phyloP scores from a whole-genome alignment of 345 rosid species.

The Gossypium herbaceum region DNA sequence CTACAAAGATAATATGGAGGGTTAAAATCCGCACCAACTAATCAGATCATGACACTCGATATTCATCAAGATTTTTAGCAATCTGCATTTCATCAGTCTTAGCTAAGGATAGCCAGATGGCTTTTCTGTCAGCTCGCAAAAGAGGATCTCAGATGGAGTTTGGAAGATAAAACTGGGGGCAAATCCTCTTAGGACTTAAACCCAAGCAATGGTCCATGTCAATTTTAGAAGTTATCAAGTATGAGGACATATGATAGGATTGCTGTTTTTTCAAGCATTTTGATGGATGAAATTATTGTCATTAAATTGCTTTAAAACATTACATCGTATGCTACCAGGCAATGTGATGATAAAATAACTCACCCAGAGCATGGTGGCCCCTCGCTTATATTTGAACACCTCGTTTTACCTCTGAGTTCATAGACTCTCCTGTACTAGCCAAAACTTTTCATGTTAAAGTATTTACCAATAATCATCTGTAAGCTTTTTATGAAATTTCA shows the following conservation, averaged over 20 bases:
- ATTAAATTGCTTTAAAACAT: background rate
- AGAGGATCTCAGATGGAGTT: background rate
- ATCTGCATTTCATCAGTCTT: background rate
- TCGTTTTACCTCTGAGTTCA: conserved; percentile 70
- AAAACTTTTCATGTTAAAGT: conserved; percentile 20
- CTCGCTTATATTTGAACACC: conserved; percentile 73
- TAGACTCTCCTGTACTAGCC: conserved; percentile 69
- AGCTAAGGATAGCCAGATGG: background rate
- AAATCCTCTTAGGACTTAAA: background rate
- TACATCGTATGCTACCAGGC: background rate
- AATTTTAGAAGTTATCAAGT: background rate
- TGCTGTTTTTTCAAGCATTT: background rate
- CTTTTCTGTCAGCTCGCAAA: background rate
- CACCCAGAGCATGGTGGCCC: conserved; percentile 99
- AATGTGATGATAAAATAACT: conserved; percentile 13
- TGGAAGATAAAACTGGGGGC: background rate
- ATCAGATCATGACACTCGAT: background rate
- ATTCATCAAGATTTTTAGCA: conserved; percentile 8
- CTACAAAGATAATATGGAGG: conserved; percentile 30
- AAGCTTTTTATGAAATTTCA: conserved; percentile 12
- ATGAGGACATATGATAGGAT: background rate
- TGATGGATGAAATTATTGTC: background rate
- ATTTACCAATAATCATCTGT: background rate
- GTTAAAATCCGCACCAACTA: conserved; percentile 9
- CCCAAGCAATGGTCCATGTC: background rate